Conservation (phyloP, 2,329 filamentous ascomycete genomes). For the Aureobasidium sp. region DNA sequence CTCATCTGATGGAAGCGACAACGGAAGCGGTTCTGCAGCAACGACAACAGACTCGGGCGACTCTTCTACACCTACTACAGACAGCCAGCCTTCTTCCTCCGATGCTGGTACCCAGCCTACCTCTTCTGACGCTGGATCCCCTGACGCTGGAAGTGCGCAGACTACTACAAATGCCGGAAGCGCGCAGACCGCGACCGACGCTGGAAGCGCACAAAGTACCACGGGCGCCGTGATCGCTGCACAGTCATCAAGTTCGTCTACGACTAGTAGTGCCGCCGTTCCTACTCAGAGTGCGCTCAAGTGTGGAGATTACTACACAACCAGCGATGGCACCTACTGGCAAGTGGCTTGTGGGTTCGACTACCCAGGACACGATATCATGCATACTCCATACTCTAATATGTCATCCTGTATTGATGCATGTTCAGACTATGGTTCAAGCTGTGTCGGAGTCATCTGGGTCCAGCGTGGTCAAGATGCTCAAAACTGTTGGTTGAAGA, state of each 20-base stretch:
- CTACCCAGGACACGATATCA: background rate
- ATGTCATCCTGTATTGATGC: conserved; percentile 12
- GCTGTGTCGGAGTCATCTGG: conserved; percentile 9
- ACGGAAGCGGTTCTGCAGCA: background rate
- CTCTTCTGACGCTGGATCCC: background rate
- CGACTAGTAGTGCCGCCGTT: background rate
- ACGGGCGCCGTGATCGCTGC: background rate
- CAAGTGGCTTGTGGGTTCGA: conserved; percentile 3
- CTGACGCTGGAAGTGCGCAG: background rate
- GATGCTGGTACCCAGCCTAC: background rate
- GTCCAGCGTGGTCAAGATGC: conserved; percentile 11
- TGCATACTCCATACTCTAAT: background rate
- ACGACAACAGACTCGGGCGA: background rate
- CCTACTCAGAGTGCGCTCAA: conserved; percentile 4
- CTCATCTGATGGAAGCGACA: background rate
- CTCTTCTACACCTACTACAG: background rate
- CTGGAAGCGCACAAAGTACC: background rate
- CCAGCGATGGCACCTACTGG: conserved; percentile 6
- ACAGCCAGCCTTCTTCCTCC: background rate
- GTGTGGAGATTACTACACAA: conserved; percentile 9
- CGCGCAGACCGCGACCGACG: background rate
- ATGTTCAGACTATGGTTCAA: background rate
- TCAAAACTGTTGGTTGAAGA: conserved; percentile 14
- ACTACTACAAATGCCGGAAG: background rate
- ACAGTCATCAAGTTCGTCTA: background rate